These are phyloP conservation scores for Colletotrichum australisinense DNA, from an alignment of 2,329 filamentous ascomycete genomes.

Conservation along the genomic window DNA sequence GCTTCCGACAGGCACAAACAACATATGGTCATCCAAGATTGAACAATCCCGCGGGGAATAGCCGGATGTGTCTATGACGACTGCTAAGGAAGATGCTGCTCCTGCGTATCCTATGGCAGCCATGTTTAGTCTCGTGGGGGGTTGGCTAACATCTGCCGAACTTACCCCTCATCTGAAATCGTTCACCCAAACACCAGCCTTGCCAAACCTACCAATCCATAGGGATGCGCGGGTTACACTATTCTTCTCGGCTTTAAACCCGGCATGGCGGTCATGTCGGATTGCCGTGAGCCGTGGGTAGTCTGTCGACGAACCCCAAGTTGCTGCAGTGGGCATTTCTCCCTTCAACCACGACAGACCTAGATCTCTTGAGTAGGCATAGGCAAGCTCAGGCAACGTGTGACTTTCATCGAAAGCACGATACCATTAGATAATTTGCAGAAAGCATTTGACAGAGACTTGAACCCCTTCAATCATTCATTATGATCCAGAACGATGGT, in stretches of 20 bases:
- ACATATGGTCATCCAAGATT: not conserved
- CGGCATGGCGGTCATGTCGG: not conserved
- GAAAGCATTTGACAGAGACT: not conserved
- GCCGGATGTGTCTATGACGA: not conserved
- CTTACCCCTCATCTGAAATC: not conserved
- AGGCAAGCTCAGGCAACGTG: too few relatives aligned
- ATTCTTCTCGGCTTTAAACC: not conserved
- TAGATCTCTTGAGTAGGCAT: too few relatives aligned
- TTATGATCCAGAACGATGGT: not conserved
- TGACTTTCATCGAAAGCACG: too few relatives aligned
- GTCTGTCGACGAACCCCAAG: not conserved
- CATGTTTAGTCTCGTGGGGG: not conserved
- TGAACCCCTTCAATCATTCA: not conserved
- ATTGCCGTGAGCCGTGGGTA: not conserved
- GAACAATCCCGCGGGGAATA: too few relatives aligned
- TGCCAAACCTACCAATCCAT: not conserved
- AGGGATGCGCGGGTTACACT: not conserved
- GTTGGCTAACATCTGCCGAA: not conserved
- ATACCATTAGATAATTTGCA: too few relatives aligned
- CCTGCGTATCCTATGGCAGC: not conserved
- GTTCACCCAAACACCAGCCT: not conserved
- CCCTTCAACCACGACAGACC: too few relatives aligned
- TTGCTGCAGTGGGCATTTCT: too few relatives aligned
- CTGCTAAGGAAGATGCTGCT: not conserved
- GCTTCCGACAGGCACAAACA: not conserved